Evolutionary conservation across 2,329 filamentous ascomycete genomes (phyloP).

Genomic region (Nakataea oryzae): DNA sequence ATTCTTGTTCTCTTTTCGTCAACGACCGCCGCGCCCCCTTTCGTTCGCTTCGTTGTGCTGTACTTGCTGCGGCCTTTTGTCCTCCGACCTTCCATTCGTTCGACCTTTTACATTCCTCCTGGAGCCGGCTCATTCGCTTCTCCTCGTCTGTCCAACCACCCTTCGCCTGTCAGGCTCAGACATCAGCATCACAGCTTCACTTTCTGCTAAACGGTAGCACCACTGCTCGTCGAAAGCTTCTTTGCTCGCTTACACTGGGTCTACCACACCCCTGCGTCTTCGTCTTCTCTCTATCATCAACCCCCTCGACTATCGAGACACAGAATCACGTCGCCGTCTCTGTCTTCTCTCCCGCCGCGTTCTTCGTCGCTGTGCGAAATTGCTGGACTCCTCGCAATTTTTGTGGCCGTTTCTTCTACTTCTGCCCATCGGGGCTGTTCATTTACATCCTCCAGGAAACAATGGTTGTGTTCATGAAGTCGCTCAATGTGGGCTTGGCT

Average conservation of each 20-base stretch:
- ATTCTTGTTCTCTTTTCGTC: no score
- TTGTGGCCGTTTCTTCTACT: background rate
- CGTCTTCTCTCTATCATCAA: no score
- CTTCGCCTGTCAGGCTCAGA: background rate
- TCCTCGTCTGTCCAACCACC: background rate
- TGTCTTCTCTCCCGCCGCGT: background rate
- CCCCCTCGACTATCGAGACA: background rate
- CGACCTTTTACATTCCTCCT: no score
- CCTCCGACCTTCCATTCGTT: background rate
- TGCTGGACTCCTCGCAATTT: background rate
- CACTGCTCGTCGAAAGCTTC: background rate
- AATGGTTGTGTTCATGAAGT: conserved; percentile 17
- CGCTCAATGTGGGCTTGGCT: conserved; percentile 10
- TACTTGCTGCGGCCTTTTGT: background rate
- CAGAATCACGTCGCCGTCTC: background rate
- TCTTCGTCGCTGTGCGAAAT: background rate
- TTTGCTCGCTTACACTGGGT: background rate
- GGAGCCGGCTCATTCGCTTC: background rate
- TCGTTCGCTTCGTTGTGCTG: background rate
- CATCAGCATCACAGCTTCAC: background rate
- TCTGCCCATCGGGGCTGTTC: background rate
- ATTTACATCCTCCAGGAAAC: background rate
- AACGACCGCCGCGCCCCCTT: background rate
- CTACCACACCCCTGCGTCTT: background rate
- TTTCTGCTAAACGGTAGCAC: background rate